Evolutionary conservation across 768 basidiomycete genomes (phyloP), one percentile per base, ranked within the genome.

Genomic region (Termitomyces sp.): DNA sequence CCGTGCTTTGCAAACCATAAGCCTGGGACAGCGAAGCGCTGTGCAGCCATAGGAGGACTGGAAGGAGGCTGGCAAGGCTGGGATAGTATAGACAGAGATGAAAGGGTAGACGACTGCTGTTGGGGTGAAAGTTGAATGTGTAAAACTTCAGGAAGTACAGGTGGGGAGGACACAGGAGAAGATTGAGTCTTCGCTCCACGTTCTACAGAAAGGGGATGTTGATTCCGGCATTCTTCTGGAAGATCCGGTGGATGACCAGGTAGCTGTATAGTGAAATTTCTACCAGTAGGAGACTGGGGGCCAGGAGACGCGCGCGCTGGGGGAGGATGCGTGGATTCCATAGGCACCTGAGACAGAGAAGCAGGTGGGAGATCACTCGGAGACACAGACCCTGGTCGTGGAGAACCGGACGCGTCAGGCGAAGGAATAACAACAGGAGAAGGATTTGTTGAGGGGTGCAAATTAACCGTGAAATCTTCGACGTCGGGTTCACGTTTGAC

Each of bases 1-100:
- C 73, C 77, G 3, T 63, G 57, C 54, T 71, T 71, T 33, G 68
- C 61, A 49, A 75, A 67, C 77, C 78, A 80, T 7, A 79, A 54
- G 6, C 77, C 77, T 50, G 77, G 77, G 29, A 78, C 67, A 57
- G 68, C 64, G 54, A 73, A 66, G 56, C 70, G 69, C 18, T 44
- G 20, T 41, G 51, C 28, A 15, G 33, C 24, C 39, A 62, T 59
- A 1, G 56, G 12, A 24, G 41, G 26, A 12, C 28, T 18, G 22
- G 29, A 57, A 37, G 56, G 22, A 29, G 18, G 26, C 15, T 46
- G 5, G 6, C 47, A 36, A 29, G 55, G 33, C 8, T 24, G 29
- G 4, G 45, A 33, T 48, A 22, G 24, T 33, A 12, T 18, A 15
- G 29, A 20, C 31, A 20, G 13, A 13, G 51, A 37, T 28, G 26